A percentile compares a stretch with the other conserved stretches of the same genome.
Evolutionary conservation across 192 early-diverging fungal species (phyloP).

Genomic region (Funneliformis mosseae): DNA sequence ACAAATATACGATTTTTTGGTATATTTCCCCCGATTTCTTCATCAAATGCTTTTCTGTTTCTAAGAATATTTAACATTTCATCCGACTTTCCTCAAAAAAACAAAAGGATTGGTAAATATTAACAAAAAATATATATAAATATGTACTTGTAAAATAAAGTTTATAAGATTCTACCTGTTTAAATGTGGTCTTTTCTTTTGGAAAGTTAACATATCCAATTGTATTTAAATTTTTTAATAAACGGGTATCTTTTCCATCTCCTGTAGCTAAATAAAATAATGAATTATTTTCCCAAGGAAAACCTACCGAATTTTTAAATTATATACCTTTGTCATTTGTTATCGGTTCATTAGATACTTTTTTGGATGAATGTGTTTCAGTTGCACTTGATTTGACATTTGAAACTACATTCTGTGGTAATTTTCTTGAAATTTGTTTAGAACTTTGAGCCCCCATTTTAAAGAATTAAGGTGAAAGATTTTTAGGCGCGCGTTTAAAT

Average conservation of each 20-base stretch:
- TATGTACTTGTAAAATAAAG: background rate
- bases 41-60: background rate
- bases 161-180: background rate
- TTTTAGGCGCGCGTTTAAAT: background rate
- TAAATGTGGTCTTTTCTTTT: background rate
- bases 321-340: background rate
- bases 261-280: background rate
- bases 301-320: background rate
- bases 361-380: background rate
- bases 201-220: conserved; percentile 3
- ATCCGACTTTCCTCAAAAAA: conserved; percentile 1
- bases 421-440: conserved; percentile 3
- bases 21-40: background rate
- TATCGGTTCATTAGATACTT: background rate
- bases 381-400: conserved; percentile 5
- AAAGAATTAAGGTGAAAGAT: no score
- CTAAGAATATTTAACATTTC: conserved; percentile 4
- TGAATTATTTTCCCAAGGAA: background rate
- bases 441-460: conserved; percentile 14
- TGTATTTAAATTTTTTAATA: background rate
- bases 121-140: background rate
- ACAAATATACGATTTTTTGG: conserved; percentile 3
- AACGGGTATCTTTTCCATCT: conserved; percentile 7
- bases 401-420: conserved; percentile 8
- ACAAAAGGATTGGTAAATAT: background rate